Base-by-base conservation (phyloP, 352 stramenopile species). In the Pythium aphanidermatum region DNA sequence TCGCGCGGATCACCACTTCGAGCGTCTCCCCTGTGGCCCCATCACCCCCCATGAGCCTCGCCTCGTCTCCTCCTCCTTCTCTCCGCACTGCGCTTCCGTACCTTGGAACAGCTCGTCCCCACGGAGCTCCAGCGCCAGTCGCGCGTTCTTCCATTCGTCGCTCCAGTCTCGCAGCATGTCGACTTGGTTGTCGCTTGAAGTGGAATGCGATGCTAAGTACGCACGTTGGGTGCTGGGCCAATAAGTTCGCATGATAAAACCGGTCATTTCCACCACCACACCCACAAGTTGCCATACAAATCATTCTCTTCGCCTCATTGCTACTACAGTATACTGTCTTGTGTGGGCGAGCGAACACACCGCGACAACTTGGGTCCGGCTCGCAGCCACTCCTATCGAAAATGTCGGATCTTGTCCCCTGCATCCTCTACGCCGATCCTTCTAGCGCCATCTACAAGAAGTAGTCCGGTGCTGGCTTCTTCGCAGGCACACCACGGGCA, bases 401-500 rank as follows among this genome's bases (percentile, higher is more conserved):
- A 39, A 30, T 46, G 29, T 12, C 7, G 25, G 12, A 24, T 33
- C 27, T 43, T 28, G 27, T 26, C 29, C 11, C 29, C 41, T 50
- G 13, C 23, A 33, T 3, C 14, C 12, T 26, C 10, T 14, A 37
- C 16, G 17, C 14, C n/a, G n/a, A n/a, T n/a, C n/a, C n/a, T n/a
- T n/a, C n/a, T n/a, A 28, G 4, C 5, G 24, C 6, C 6, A 43
- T 23, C 36, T 92, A 99, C 62, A 99, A 81, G 75, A 99, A 99
- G 77, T 99, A 99, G 67, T 99, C 96, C 12, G 96, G 95, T 16
- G 95, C 95, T 29, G 96, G 96, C 68, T 98, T 98, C 72, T 99
- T 99, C 31, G 96, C 85, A 26, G 96, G 96, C 16, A 99, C 93
- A 17, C 96, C 96, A 55, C 97, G 80, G 5, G 86, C 91, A 49